A percentile compares a stretch with the other conserved stretches of the same genome.
phyloP scores from a whole-genome alignment of 2,329 filamentous ascomycete genomes.

The Beauveria rudraprayagi region DNA sequence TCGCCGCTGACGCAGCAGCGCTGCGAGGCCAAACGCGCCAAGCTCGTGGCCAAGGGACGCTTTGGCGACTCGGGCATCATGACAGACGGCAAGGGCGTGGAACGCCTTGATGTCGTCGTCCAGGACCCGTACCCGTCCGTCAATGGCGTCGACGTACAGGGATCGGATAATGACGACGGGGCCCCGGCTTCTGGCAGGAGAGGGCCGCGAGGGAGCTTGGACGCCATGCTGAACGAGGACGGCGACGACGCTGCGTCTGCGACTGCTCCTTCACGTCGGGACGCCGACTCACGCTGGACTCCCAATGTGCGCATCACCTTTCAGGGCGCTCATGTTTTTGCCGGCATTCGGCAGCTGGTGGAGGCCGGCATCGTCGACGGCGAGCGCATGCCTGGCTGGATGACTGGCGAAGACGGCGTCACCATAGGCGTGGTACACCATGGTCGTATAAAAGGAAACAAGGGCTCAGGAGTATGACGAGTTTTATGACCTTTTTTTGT shows the following conservation, averaged over 20 bases:
- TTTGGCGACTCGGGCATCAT: slow-evolving; percentile 56
- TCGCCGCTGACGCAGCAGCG: slow-evolving; percentile 21
- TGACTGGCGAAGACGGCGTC: slow-evolving; percentile 80
- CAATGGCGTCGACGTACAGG: slow-evolving; percentile 12
- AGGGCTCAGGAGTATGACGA: slow-evolving; percentile 44
- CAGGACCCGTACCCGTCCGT: slow-evolving; percentile 46
- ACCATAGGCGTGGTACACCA: slow-evolving; percentile 62
- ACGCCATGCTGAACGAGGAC: slow-evolving; percentile 25
- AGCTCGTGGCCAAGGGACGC: slow-evolving; percentile 54
- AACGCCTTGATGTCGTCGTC: slow-evolving; percentile 51
- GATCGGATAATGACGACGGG: slow-evolving; percentile 11
- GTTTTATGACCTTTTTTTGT: not conserved
- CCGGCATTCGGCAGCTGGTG: slow-evolving; percentile 68
- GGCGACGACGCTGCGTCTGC: slow-evolving; percentile 8
- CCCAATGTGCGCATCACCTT: slow-evolving; percentile 55
- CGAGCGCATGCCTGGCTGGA: slow-evolving; percentile 76
- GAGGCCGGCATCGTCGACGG: slow-evolving; percentile 70
- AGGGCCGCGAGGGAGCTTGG: slow-evolving; percentile 20
- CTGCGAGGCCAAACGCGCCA: slow-evolving; percentile 47
- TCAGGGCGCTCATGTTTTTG: slow-evolving; percentile 70
- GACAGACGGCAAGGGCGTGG: slow-evolving; percentile 52
- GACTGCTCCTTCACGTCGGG: not conserved
- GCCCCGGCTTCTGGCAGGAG: not conserved
- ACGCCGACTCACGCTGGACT: slow-evolving; percentile 21
- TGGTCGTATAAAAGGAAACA: slow-evolving; percentile 55